phyloP scores from a whole-genome alignment of 768 basidiomycete genomes.

The Hericium coralloides region DNA sequence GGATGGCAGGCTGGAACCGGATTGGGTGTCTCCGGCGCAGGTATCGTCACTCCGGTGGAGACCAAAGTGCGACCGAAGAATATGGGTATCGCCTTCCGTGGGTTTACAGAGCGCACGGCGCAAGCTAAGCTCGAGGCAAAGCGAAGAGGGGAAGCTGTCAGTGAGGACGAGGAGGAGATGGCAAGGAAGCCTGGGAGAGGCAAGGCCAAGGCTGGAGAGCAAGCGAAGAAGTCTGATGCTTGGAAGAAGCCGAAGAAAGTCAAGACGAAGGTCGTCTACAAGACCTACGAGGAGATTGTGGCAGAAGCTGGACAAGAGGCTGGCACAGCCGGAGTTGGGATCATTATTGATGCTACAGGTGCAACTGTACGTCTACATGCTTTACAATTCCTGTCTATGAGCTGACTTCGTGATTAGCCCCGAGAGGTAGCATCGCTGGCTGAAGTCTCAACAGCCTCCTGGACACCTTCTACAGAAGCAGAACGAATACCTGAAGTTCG shows the following conservation, averaged over 20 bases:
- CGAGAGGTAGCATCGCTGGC: conserved; percentile 82
- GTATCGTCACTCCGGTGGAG: conserved; percentile 85
- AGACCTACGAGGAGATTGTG: conserved; percentile 94
- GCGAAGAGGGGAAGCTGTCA: conserved; percentile 62
- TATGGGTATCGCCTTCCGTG: conserved; percentile 81
- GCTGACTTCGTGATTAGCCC: conserved; percentile 37
- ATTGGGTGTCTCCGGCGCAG: conserved; percentile 64
- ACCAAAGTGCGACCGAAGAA: conserved; percentile 76
- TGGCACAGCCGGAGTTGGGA: conserved; percentile 50
- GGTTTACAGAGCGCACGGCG: conserved; percentile 83
- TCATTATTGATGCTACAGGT: conserved; percentile 92
- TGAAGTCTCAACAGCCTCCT: conserved; percentile 63
- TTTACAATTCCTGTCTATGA: conserved; percentile 5
- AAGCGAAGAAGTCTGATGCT: conserved; percentile 49
- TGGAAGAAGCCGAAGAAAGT: conserved; percentile 86
- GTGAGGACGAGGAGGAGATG: conserved; percentile 59
- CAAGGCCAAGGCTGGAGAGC: conserved; percentile 43
- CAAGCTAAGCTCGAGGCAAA: conserved; percentile 77
- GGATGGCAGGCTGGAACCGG: conserved; percentile 86
- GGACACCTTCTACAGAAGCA: conserved; percentile 83
- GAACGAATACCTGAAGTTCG: conserved; percentile 94
- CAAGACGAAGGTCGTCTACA: conserved; percentile 84
- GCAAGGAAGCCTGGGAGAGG: conserved; percentile 43
- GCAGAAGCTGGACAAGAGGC: conserved; percentile 70
- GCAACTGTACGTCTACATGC: conserved; percentile 56